phyloP scores from a whole-genome alignment of 192 early-diverging fungal species.

The Coemansia sp. region DNA sequence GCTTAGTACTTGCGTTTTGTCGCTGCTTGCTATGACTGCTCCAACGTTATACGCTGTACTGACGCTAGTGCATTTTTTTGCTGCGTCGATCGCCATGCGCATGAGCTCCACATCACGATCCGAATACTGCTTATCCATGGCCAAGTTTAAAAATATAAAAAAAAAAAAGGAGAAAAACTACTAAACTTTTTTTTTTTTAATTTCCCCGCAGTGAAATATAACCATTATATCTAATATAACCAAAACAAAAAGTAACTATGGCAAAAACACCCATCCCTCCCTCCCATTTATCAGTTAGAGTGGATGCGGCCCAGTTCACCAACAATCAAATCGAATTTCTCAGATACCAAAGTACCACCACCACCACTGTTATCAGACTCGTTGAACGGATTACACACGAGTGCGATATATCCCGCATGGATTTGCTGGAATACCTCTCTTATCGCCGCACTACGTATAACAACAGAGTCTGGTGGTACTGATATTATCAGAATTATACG shows the following conservation, averaged over 20 bases:
- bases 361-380: conserved; percentile 63
- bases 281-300: not conserved
- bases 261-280: too few species aligned
- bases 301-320: conserved; percentile 2
- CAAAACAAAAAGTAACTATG: not conserved
- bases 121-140: conserved; percentile 7
- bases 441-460: conserved; percentile 74
- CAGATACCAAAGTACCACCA: conserved; percentile 48
- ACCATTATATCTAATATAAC: too few species aligned
- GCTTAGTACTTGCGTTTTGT: conserved; percentile 58
- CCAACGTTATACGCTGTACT: conserved; percentile 92
- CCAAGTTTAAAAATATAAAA: not conserved
- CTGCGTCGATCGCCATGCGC: conserved; percentile 77
- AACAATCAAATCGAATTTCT: conserved; percentile 9
- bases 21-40: conserved; percentile 63
- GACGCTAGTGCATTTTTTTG: conserved; percentile 69
- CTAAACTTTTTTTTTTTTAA: too few species aligned
- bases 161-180: not conserved
- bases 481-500: conserved; percentile 72
- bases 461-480: conserved; percentile 78
- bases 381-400: conserved; percentile 89
- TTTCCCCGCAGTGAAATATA: too few species aligned
- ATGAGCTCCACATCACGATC: conserved; percentile 65
- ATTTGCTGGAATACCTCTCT: conserved; percentile 76
- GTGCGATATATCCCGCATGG: conserved; percentile 79